Evolutionary conservation across 2,329 filamentous ascomycete genomes (phyloP), one percentile per base, ranked within the genome.

Genomic region (Pestalotiopsis sp.): DNA sequence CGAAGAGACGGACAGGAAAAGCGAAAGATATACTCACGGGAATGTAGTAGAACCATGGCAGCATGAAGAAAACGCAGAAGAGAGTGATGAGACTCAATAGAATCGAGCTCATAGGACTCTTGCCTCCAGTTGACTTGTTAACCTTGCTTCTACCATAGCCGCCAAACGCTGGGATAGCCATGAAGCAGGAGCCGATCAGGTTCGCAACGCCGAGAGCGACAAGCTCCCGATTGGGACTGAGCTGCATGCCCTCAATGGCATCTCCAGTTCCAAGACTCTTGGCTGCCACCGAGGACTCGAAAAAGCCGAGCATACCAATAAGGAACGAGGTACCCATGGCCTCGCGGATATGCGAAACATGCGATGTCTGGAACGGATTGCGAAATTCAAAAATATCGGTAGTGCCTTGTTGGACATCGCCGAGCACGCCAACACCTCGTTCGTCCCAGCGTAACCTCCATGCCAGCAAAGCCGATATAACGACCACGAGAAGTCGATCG

Each of bases 141-240:
- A 99, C 92, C 80, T 98, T 98, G 81, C 94, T 98, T 78, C 96
- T 87, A 11, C 95, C 96, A 77, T 99, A 99, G 9, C 96, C 96
- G 20, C 96, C 96, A 84, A 99, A 99, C 0, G 94, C 93, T 6
- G 96, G 96, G 25, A 99, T 85, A 23, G 93, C 91, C 90, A 95
- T 94, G 81, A 98, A 98, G 76, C 94, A 92, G 2, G 94, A 93
- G 9, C 95, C 95, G 3, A 97, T 83, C n/a, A 98, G 83, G 80
- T 99, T 99, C 13, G 95, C 94, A 6, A 93, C 87, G 1, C 96
- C 96, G 0, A 99, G 85, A 0, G 96, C 95, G 65, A 98, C 93
- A 72, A 99, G 90, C 79, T 99, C 96, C 62, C 96, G 88, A 78
- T 99, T 99, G 1, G 96, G 89, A 77, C 94, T 97, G 57, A 98